phyloP scores from a whole-genome alignment of 352 stramenopile genomes.

The Globisporangium viniferum region DNA sequence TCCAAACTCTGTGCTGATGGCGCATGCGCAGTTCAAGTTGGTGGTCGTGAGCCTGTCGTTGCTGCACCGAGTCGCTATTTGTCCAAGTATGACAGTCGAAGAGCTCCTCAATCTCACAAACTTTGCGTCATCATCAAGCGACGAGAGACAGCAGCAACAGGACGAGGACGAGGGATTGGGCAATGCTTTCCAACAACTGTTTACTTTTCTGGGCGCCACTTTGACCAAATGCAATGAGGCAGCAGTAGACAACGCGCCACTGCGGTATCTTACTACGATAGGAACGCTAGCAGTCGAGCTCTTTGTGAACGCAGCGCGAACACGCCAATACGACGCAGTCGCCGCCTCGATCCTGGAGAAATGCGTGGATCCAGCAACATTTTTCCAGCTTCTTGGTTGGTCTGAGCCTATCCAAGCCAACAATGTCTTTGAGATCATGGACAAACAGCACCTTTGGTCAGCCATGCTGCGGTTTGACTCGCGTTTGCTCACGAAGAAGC shows the following conservation, averaged over 20 bases:
- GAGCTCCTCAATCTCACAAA: conserved; percentile 20
- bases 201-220: background rate
- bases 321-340: background rate
- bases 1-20: background rate
- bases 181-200: conserved; percentile 1
- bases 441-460: conserved; percentile 29
- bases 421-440: conserved; percentile 6
- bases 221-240: background rate
- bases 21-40: conserved; percentile 15
- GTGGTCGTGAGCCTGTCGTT: conserved; percentile 13
- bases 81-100: conserved; percentile 14
- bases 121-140: background rate
- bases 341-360: conserved; percentile 6
- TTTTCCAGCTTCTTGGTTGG: conserved; percentile 17
- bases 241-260: background rate
- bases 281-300: background rate
- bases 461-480: conserved; percentile 25
- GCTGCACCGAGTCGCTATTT: conserved; percentile 18
- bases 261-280: background rate
- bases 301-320: conserved; percentile 4
- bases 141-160: background rate
- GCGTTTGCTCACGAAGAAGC: conserved; percentile 13
- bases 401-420: background rate
- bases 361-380: conserved; percentile 8
- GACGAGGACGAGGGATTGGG: background rate